These are phyloP conservation scores for Lactarius hatsudake DNA, from an alignment of 768 basidiomycete genomes.

Conservation along the genomic window DNA sequence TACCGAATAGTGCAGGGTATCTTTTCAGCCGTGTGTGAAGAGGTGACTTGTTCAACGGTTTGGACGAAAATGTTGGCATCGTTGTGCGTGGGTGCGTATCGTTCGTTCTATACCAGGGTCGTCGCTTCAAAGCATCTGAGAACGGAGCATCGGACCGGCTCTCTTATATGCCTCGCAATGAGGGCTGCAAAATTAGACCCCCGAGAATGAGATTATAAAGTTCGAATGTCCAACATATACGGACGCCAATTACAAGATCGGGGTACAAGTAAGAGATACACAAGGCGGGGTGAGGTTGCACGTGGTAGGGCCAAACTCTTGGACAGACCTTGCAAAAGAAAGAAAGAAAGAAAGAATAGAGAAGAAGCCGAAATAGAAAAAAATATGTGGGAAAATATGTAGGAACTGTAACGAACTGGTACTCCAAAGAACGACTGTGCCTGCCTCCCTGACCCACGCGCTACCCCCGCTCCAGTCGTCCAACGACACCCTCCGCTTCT, in stretches of 20 bases:
- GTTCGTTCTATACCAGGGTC: too few species aligned
- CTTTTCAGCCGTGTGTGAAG: conserved; percentile 32
- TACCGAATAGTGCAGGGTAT: conserved; percentile 74
- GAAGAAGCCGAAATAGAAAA: not conserved
- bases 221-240: conserved; percentile 4
- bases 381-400: not conserved
- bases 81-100: not conserved
- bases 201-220: not conserved
- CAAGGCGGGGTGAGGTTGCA: not conserved
- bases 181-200: not conserved
- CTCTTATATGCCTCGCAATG: too few species aligned
- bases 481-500: conserved; percentile 37
- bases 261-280: conserved; percentile 12
- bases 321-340: not conserved
- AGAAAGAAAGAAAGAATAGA: not conserved
- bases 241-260: conserved; percentile 14
- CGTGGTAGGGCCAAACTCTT: not conserved
- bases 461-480: conserved; percentile 32
- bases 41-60: conserved; percentile 16
- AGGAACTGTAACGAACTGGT: not conserved
- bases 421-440: not conserved
- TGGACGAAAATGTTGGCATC: conserved; percentile 26
- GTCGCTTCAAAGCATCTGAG: not conserved
- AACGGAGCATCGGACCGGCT: conserved; percentile 10
- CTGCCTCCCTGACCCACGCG: not conserved